Conservation (phyloP, 139 green algal species). For the Micractinium sp. region DNA sequence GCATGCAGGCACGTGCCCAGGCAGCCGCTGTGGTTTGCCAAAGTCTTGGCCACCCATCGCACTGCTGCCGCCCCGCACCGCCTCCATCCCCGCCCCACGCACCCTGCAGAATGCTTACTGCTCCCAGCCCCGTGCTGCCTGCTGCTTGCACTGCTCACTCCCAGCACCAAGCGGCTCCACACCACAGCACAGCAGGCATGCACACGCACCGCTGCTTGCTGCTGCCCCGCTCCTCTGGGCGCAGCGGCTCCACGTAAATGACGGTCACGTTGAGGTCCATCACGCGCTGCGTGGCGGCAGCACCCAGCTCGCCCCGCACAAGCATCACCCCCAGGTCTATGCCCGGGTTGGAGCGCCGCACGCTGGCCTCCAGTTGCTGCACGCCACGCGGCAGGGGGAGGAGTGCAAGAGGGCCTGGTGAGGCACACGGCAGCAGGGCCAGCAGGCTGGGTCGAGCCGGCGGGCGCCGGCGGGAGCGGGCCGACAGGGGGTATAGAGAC, state of each 20-base stretch:
- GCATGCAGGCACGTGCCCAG: too few species aligned
- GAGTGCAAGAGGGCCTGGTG: background rate
- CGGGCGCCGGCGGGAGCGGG: too few species aligned
- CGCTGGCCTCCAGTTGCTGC: conserved; percentile 29
- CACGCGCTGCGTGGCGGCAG: conserved; percentile 8
- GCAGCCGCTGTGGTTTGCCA: too few species aligned
- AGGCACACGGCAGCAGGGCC: background rate
- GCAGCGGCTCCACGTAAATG: conserved; percentile 23
- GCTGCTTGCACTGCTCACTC: background rate
- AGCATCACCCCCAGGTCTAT: conserved; percentile 31
- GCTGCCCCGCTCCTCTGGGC: background rate
- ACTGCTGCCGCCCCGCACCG: too few species aligned
- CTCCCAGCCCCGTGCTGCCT: background rate
- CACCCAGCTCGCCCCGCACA: conserved; percentile 29
- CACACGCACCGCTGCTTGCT: background rate
- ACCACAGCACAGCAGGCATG: too few species aligned
- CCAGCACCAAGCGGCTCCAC: too few species aligned
- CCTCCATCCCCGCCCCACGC: too few species aligned
- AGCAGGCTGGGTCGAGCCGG: background rate
- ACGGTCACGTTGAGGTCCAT: background rate
- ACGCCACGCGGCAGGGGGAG: background rate
- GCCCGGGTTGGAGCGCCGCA: conserved; percentile 24
- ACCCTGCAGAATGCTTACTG: background rate
- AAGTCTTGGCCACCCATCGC: too few species aligned
- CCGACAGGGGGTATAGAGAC: too few species aligned